A percentile compares a stretch with the other conserved stretches of the same genome.
phyloP scores from a whole-genome alignment of 768 basidiomycete genomes.

The Lentinula sp. region DNA sequence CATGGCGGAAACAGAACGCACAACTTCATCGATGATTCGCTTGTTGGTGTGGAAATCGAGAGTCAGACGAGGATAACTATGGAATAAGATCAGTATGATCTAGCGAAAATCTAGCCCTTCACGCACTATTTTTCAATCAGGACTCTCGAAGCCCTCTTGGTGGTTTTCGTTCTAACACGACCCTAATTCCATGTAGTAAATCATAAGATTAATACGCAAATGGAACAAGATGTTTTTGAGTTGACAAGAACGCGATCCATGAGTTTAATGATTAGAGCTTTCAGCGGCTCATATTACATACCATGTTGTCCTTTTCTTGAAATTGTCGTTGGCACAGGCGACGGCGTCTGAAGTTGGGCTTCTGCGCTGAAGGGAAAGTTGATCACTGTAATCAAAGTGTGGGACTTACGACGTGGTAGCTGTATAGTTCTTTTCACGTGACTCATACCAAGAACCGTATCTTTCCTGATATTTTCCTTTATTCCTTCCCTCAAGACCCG shows the following conservation, averaged over 20 bases:
- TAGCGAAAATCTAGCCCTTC: background rate
- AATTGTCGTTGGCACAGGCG: background rate
- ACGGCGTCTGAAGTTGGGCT: background rate
- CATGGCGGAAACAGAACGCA: constrained; percentile 31
- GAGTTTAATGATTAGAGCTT: background rate
- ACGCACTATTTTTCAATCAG: constrained; percentile 99
- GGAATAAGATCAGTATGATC: background rate
- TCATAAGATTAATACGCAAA: background rate
- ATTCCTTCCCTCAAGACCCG: constrained; percentile 6
- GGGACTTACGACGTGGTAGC: background rate
- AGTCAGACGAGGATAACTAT: constrained; percentile 95
- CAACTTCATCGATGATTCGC: constrained; percentile 96
- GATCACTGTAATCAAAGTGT: background rate
- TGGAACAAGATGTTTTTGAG: background rate
- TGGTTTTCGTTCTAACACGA: constrained; percentile 99
- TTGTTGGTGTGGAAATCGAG: constrained; percentile 99
- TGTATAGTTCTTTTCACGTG: constrained; percentile 6
- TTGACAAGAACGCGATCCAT: too few relatives aligned
- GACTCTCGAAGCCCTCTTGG: constrained; percentile 97
- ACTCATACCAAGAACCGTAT: background rate
- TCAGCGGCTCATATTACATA: constrained; percentile 3
- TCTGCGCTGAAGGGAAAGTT: background rate
- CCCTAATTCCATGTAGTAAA: constrained; percentile 47
- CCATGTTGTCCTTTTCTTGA: constrained; percentile 14
- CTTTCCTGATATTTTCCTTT: background rate